Conservation (phyloP, 2,329 filamentous ascomycete species). For the Esteya vermicola region DNA sequence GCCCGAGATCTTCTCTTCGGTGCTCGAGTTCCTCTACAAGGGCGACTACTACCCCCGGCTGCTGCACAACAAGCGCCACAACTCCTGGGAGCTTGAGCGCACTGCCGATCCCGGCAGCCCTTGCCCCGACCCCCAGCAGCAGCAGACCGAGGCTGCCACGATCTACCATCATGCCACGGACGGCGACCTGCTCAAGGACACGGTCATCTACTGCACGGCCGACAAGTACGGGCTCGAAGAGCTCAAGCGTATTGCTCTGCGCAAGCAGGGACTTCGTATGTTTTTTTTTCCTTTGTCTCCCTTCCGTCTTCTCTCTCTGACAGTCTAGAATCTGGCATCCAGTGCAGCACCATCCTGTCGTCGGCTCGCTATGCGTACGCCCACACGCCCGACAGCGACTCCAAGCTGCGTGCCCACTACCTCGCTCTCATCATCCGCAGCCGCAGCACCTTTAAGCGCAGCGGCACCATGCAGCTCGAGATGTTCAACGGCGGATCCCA, state of each 20-base stretch:
- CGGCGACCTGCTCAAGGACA: constrained; percentile 68
- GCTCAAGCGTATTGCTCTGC: constrained; percentile 68
- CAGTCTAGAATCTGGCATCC: constrained; percentile 55
- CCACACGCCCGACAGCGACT: constrained; percentile 79
- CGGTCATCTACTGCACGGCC: constrained; percentile 79
- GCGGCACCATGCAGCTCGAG: constrained; percentile 89
- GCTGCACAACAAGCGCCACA: constrained; percentile 64
- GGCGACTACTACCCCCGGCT: constrained; percentile 83
- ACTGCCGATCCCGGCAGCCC: constrained; percentile 23
- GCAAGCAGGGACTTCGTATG: constrained; percentile 76
- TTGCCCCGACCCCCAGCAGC: background rate
- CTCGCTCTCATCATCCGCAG: constrained; percentile 84
- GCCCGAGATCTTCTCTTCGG: constrained; percentile 78
- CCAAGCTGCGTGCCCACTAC: constrained; percentile 82
- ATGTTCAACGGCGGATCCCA: constrained; percentile 75
- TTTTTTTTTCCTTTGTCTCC: background rate
- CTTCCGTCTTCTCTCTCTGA: background rate
- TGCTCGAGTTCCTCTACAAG: constrained; percentile 88
- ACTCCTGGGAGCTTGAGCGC: constrained; percentile 72
- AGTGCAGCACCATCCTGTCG: constrained; percentile 70
- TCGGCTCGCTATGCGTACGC: constrained; percentile 84
- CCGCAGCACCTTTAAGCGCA: constrained; percentile 78
- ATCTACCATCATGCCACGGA: constrained; percentile 53
- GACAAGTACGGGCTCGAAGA: constrained; percentile 73
- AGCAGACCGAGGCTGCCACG: constrained; percentile 35